Evolutionary conservation across 108 stramenopile species (phyloP), one percentile per base, ranked within the genome.

Genomic region (Nitzschia sp.): DNA sequence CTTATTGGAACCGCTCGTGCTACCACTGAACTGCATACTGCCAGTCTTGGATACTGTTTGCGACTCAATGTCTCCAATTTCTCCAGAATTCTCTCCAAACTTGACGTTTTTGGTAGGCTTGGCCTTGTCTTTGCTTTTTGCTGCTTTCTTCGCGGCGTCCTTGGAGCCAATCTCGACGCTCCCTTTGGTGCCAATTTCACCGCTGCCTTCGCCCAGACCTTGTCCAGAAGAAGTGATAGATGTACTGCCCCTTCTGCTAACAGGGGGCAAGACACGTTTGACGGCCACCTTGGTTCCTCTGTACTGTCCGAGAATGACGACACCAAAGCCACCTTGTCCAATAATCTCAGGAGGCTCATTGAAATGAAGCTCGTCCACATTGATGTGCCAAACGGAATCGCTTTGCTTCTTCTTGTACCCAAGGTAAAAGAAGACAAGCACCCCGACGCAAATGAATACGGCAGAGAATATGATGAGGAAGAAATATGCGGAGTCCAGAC

Each of bases 1-100:
- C 19, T 57, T 50, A n/a, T 50, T 76, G 53, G 81, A 79, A 5
- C 22, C 38, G 9, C 66, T 63, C 41, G 76, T 74, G 26, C 69
- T 64, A 19, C 78, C 52, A 22, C 78, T 58, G n/a, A 80, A 28
- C 53, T 89, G 93, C 5, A 93, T 94, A 23, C 33, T 60, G 33
- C 32, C 59, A 9, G 35, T 38, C 22, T 23, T 34, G 9, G 59
- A 60, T 3, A 34, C 59, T 11, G 36, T 38, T 16, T 38, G 59
- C 13, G 59, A 30, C 38, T 60, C 59, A 6, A 60, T 60, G 33
- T 60, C 59, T n/a, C n/a, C n/a, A n/a, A n/a, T n/a, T n/a, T n/a
- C 59, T 16, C 31, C 29, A 31, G 27, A 25, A 8, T 56, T 27
- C 5, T 30, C 28, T 8, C 31, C 31, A 30, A 32, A 56, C 29